Evolutionary conservation across 2,329 filamentous ascomycete species (phyloP), one percentile per base, ranked within the genome.

Genomic region (Arthrobotrys sphaeroides): DNA sequence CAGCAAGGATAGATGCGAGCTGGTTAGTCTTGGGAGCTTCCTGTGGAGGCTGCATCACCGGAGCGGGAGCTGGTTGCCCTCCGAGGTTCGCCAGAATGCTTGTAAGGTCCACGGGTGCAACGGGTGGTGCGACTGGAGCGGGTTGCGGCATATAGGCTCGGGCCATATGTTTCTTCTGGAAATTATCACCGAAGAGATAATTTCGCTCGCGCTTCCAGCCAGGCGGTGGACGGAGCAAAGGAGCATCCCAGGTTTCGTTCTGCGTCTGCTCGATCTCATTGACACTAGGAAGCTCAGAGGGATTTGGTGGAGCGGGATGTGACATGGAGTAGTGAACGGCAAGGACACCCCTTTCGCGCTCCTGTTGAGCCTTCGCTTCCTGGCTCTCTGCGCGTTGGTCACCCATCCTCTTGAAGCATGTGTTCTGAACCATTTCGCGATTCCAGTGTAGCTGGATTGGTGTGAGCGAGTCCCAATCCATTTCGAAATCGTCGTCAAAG

Each of bases 51-150:
- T n/a, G n/a, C n/a, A n/a, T n/a, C n/a, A n/a, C n/a, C n/a, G n/a
- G n/a, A 7, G 43, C 43, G 7, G 55, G 20, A 3, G 28, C 16
- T 2, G 61, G 47, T 12, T 51, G 47, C 13, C 33, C 70, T 42
- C 72, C 72, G 10, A 75, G 57, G n/a, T 75, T 69, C 10, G 72
- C 72, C n/a, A 75, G 45, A 36, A 75, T 75, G 33, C 72, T 75
- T 5, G 72, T 57, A 28, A 75, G 72, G 47, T 75, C 72, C 3
- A 75, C 28, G 3, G 45, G 43, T 6, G 45, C 66, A 24, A 24
- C 36, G 7, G 38, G 33, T 28, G 55, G 36, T 22, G 43, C 43
- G 10, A 24, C 24, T n/a, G 33, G 31, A 10, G 43, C 33, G 0
- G 31, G 66, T 9, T 40, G 59, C 3, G 68, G 60, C 51, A 73